These are phyloP conservation scores for Epichloe hybrida DNA, from an alignment of 2,329 filamentous ascomycete genomes.

Conservation along the genomic window DNA sequence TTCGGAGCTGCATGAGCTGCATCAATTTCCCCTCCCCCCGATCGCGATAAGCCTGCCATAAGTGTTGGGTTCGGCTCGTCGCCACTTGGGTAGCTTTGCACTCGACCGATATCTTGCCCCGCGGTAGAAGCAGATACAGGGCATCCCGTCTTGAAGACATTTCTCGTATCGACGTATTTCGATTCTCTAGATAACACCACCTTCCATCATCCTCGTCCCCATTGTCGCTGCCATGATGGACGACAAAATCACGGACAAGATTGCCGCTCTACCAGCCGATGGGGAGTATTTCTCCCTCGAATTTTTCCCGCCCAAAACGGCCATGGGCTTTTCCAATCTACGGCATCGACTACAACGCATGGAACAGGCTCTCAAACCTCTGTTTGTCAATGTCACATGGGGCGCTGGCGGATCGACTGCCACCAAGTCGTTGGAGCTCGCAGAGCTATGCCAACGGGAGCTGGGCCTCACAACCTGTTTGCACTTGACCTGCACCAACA, in stretches of 20 bases:
- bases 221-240: conserved; percentile 40
- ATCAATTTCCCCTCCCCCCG: background rate
- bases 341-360: conserved; percentile 89
- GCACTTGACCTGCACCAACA: conserved; percentile 95
- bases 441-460: conserved; percentile 88
- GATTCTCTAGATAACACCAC: background rate
- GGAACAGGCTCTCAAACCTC: conserved; percentile 75
- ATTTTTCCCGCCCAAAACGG: conserved; percentile 97
- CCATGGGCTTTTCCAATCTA: conserved; percentile 89
- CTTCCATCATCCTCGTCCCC: background rate
- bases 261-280: conserved; percentile 72
- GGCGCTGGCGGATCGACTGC: conserved; percentile 89
- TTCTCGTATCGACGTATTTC: background rate
- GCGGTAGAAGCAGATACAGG: background rate
- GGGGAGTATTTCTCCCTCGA: conserved; percentile 89
- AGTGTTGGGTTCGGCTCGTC: background rate
- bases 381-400: conserved; percentile 98
- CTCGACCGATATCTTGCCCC: background rate
- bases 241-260: conserved; percentile 90
- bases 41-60: background rate
- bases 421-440: conserved; percentile 80
- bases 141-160: background rate
- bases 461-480: conserved; percentile 87
- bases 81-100: background rate
- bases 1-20: background rate